Evolutionary conservation across 805 yeast species (phyloP), one percentile per base, ranked within the genome.

Genomic region (Barnettozyma sp.): DNA sequence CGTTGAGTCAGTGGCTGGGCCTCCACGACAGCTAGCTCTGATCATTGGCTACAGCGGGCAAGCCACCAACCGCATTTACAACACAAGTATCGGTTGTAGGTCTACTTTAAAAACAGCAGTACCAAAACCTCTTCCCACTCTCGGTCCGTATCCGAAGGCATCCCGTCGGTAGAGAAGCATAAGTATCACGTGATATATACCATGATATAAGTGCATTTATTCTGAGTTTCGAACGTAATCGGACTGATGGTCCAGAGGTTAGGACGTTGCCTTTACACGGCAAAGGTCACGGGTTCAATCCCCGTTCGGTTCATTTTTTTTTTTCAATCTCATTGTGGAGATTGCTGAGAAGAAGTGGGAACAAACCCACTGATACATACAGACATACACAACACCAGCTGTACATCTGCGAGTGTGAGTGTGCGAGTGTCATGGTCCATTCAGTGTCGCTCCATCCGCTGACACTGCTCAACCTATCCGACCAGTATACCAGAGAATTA

Each of bases 261-360:
- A 43, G 43, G 49, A 45, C 47, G 49, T 45, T 40, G 47, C 47
- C 49, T 45, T 45, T 45, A 45, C 47, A 45, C 49, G 49, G 49
- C 47, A 42, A 45, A 45, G 49, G 47, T 45, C 49, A 34, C 47
- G 49, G 49, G 49, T 45, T 45, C 49, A 43, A 45, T 45, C 49
- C 49, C 49, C 49, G 47, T 36, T 45, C 45, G 47, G 47, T 43
- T 45, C 49, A 45, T 39, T 38, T 27, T 31, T 24, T 37, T 26
- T 34, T 27, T 36, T 35, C 26, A 6, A 12, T n/a, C 13, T 5
- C 18, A 16, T 26, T 14, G 13, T 18, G 6, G 7, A 24, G n/a
- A 13, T 24, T 24, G n/a, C 14, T 23, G 15, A 24, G 6, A 7
- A 24, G 14, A 4, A 12, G n/a, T 8, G 26, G n/a, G n/a, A n/a